Evolutionary conservation across 2,329 filamentous ascomycete genomes (phyloP).

Genomic region (Aschersonia sp.): DNA sequence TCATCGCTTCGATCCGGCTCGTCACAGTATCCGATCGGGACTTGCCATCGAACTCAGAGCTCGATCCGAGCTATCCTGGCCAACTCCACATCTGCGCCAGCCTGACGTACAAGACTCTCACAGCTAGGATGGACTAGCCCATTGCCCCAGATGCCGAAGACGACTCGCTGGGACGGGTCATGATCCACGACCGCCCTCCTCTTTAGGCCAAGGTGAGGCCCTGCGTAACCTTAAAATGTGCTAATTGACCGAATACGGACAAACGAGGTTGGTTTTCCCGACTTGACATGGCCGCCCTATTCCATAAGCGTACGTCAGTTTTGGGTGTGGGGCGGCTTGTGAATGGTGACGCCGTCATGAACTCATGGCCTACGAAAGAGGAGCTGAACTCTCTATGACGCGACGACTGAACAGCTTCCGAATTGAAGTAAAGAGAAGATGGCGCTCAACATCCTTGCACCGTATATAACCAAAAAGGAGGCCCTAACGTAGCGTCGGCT

Average conservation of each 20-base stretch:
- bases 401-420: neutral
- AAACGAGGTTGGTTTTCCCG: neutral
- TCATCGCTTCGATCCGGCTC: no score
- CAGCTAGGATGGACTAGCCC: no score
- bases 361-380: neutral
- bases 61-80: neutral
- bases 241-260: neutral
- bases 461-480: neutral
- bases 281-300: neutral
- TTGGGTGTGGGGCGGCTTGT: neutral
- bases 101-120: neutral
- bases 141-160: neutral
- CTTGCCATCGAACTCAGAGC: neutral
- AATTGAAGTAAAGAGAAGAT: neutral
- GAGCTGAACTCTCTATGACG: conserved; percentile 3
- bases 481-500: neutral
- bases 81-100: neutral
- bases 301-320: neutral
- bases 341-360: neutral
- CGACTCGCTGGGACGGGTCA: neutral
- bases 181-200: neutral
- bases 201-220: neutral
- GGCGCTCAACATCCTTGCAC: neutral
- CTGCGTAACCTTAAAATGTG: neutral
- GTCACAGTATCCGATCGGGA: no score